Evolutionary conservation across 75 land plant species (phyloP), one percentile per base, ranked within the genome.

Genomic region (Isoetes taiwanensis): DNA sequence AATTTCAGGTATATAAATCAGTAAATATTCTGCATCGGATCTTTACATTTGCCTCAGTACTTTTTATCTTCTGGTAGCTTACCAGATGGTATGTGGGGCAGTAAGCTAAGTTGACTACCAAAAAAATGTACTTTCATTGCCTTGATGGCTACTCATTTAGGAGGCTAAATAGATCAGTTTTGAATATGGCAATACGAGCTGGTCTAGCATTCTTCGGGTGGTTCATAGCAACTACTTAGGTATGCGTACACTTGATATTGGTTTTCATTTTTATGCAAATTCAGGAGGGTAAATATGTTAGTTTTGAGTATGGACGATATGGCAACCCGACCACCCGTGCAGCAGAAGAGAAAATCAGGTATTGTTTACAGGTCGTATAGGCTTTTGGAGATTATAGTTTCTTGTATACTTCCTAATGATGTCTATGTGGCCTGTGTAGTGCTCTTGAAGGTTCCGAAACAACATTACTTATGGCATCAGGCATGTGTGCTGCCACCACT

Each of bases 381-480:
- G 23, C 14, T 16, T 46, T 48, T 37, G 39, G 39, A 37, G 39
- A 9, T 37, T 37, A 14, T 37, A 10, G 9, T 14, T 37, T 10
- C 12, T 10, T 37, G 14, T 37, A 37, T 10, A 17, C 10, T 55
- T 57, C 21, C 24, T 56, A 23, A 23, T 16, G 28, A 21, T 33
- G 38, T 21, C 30, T 25, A 27, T 62, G 20, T 37, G 19, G n/a
- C 38, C 72, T 43, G 8, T 48, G 32, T 77, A 94, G 99, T 78
- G 90, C 90, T 35, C 69, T 94, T 14, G 99, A 94, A 57, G 85
- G 86, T 26, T 90, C 99, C 38, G 99, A 94, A 64, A 75, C 89
- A 25, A 94, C 96, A 10, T 26, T 94, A 58, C 64, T 94, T 23
- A 55, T 85, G 74, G 83, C 96, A 54, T 94, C 99, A 50, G 99